Evolutionary conservation across 495 filamentous ascomycete genomes (phyloP).

Genomic region (Tuber borchii): DNA sequence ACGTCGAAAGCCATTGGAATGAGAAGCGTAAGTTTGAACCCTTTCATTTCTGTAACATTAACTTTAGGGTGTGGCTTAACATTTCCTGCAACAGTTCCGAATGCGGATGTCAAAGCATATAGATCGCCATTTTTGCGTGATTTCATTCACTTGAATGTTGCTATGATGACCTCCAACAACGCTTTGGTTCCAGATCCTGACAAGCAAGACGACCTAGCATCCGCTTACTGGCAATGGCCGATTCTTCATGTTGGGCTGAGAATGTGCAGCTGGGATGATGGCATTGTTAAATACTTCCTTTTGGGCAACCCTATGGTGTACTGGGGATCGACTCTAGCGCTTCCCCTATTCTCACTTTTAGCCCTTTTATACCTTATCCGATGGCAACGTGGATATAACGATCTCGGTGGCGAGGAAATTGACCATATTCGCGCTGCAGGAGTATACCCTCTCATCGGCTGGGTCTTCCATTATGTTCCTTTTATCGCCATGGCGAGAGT

Average conservation of each 20-base stretch:
- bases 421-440: slow-evolving; percentile 92
- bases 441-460: slow-evolving; percentile 83
- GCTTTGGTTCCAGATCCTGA: slow-evolving; percentile 95
- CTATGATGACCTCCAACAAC: slow-evolving; percentile 99
- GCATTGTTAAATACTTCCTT: slow-evolving; percentile 93
- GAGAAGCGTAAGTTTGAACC: slow-evolving; percentile 59
- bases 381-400: slow-evolving; percentile 90
- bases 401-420: slow-evolving; percentile 71
- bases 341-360: slow-evolving; percentile 64
- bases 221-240: slow-evolving; percentile 98
- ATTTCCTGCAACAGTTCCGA: slow-evolving; percentile 59
- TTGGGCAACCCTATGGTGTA: slow-evolving; percentile 95
- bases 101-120: slow-evolving; percentile 84
- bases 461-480: slow-evolving; percentile 92
- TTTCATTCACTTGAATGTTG: slow-evolving; percentile 95
- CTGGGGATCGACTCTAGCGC: slow-evolving; percentile 79
- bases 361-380: slow-evolving; percentile 80
- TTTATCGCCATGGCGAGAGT: slow-evolving; percentile 97
- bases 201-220: slow-evolving; percentile 97
- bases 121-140: slow-evolving; percentile 94
- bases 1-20: slow-evolving; percentile 90
- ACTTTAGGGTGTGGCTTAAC: slow-evolving; percentile 34
- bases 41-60: slow-evolving; percentile 1
- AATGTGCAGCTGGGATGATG: slow-evolving; percentile 98
- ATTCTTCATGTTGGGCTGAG: slow-evolving; percentile 88